Base-by-base conservation (phyloP, 2,329 filamentous ascomycete species). In the Colletotrichum caudatum region DNA sequence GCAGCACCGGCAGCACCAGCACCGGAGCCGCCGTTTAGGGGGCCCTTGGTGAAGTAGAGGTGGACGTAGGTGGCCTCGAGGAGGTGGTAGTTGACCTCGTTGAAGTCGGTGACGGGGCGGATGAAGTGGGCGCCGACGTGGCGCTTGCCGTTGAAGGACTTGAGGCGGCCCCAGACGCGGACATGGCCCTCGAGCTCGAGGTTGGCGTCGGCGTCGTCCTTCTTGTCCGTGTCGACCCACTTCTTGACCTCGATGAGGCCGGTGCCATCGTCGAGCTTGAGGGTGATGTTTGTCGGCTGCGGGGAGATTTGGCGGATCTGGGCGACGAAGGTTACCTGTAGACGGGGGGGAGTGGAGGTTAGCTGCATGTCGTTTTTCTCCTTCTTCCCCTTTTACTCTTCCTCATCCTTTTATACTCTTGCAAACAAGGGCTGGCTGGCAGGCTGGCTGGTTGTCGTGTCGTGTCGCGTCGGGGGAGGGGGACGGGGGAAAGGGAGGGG, bases 221-320 rank as follows among this genome's bases (percentile, higher is more conserved):
- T 81, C 78, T 87, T 87, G 78, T 90, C 89, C 75, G 87, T 83
- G 82, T 95, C 92, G 69, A 93, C 87, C 92, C 93, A 97, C 81
- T 93, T 91, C 85, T 96, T 97, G 75, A 94, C 95, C 82, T 99
- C 97, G 77, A 98, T 92, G 73, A 91, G 87, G 72, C 94, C 95
- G 1, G 97, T 99, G 80, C 96, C 96, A 82, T 99, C 96, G 83
- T 99, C 96, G 77, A 99, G 86, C 78, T 92, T 93, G 87, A 97
- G 97, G 57, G 94, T 97, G 76, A 94, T 91, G 84, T 97, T 97
- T 75, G 95, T 98, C 51, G 92, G 89, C 84, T 97, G 94, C n/a
- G 89, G 88, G 79, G 90, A 93, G 82, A 98, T 91, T 82, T 91
- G 91, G 80, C 94, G 94, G 77, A 99, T 91, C 86, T 98, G 95